Evolutionary conservation across 1,139 yeast species (phyloP), one percentile per base, ranked within the genome.

Genomic region (Blastobotrys ciferrii): DNA sequence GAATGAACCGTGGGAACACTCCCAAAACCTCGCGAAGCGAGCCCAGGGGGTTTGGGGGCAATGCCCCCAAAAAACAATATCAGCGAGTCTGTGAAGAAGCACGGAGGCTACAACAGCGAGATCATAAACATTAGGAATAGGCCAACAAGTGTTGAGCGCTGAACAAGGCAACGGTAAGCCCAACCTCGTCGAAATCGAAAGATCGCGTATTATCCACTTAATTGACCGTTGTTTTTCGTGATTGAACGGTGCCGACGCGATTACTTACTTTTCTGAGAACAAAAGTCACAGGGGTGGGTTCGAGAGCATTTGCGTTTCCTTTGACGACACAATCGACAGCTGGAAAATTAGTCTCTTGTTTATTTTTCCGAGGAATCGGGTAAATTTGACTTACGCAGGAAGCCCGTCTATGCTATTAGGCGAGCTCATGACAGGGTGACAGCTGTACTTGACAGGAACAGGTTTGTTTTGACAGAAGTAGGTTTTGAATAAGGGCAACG

Each of bases 261-360:
- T 42, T 1, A 53, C 59, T 15, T 55, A 45, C 42, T 43, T 32
- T 42, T 46, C 46, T 11, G 45, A 36, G 15, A 51, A 42, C 59
- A 56, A 14, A 32, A 38, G 25, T 46, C 40, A 30, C 60, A 57
- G 9, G 60, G 60, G 11, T 48, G 48, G 4, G 52, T 55, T 41
- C 56, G 43, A 2, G 59, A 47, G 41, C 60, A 57, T 41, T 52
- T 56, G 30, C 53, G 49, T 38, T 57, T 57, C 40, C 47, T 47
- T 28, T 38, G 47, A 5, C 60, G 47, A 32, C 60, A 57, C 23
- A 48, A 43, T 9, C 50, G 32, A 40, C 60, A 57, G 12, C 46
- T 43, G 14, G 19, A 5, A n/a, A 33, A 33, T 13, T 14, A 14
- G 12, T 4, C n/a, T 31, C 33, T 6, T 13, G 13, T 31, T 5